phyloP scores from a whole-genome alignment of 2,329 filamentous ascomycete species.

The Fusarium odoratissimum region DNA sequence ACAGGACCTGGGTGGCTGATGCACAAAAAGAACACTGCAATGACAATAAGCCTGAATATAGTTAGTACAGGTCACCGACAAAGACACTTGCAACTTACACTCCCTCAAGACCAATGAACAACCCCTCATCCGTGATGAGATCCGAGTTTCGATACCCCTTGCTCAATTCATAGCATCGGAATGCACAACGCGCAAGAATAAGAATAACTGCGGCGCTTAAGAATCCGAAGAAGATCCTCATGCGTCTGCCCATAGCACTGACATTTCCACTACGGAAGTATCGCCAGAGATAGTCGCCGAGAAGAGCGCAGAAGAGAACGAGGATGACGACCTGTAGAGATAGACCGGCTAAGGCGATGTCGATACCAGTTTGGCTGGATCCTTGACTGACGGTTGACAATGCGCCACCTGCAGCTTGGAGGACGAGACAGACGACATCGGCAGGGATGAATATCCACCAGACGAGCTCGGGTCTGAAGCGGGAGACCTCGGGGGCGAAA shows the following conservation, averaged over 20 bases:
- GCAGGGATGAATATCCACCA: constrained; percentile 63
- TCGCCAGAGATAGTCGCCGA: constrained; percentile 60
- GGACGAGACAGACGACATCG: constrained; percentile 64
- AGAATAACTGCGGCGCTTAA: constrained; percentile 65
- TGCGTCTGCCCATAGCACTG: constrained; percentile 31
- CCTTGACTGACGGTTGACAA: constrained; percentile 59
- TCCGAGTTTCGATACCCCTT: constrained; percentile 67
- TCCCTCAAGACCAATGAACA: constrained; percentile 67
- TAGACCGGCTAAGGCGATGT: constrained; percentile 61
- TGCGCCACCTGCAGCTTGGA: constrained; percentile 68
- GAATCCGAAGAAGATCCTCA: constrained; percentile 61
- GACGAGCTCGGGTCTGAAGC: constrained; percentile 54
- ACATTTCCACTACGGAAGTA: constrained; percentile 46
- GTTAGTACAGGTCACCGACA: neutral
- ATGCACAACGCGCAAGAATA: constrained; percentile 71
- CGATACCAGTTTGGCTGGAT: constrained; percentile 54
- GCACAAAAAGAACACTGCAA: constrained; percentile 52
- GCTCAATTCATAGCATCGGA: constrained; percentile 73
- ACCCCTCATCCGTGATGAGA: constrained; percentile 62
- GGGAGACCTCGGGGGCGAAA: constrained; percentile 53
- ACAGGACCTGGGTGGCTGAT: constrained; percentile 54
- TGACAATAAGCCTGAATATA: constrained; percentile 47
- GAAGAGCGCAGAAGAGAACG: constrained; percentile 60
- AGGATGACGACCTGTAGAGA: constrained; percentile 69
- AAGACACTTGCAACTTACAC: constrained; percentile 47